Evolutionary conservation across 805 yeast genomes (phyloP).

Genomic region (Barnettozyma siamensis): DNA sequence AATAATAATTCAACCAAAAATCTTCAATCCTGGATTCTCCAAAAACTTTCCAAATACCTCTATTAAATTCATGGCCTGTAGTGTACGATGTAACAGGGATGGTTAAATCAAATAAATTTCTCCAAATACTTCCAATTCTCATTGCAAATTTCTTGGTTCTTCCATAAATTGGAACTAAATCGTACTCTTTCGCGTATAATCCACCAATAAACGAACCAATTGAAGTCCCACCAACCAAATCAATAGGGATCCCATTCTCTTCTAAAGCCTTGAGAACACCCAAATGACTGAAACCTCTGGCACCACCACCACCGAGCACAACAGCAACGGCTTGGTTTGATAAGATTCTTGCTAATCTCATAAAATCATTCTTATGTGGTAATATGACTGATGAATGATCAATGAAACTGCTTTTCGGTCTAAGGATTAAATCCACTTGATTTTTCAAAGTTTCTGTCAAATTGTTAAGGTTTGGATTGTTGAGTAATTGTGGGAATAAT

Average conservation of each 20-base stretch:
- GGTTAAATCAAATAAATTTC: slow-evolving; percentile 77
- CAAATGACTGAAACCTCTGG: slow-evolving; percentile 87
- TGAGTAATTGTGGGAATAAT: slow-evolving; percentile 7
- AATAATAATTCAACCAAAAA: slow-evolving; percentile 85
- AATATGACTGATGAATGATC: slow-evolving; percentile 28
- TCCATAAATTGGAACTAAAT: slow-evolving; percentile 85
- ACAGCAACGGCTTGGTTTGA: slow-evolving; percentile 93
- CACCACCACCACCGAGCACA: slow-evolving; percentile 97
- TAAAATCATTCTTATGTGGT: slow-evolving; percentile 79
- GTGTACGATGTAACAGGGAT: slow-evolving; percentile 93
- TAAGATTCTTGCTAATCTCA: slow-evolving; percentile 80
- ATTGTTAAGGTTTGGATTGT: slow-evolving; percentile 13
- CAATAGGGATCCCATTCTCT: slow-evolving; percentile 89
- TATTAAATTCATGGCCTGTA: slow-evolving; percentile 94
- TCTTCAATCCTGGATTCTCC: slow-evolving; percentile 93
- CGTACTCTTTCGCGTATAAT: slow-evolving; percentile 86
- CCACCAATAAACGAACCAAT: slow-evolving; percentile 97
- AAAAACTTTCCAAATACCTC: slow-evolving; percentile 96
- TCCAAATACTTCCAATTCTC: slow-evolving; percentile 80
- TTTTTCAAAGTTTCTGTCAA: slow-evolving; percentile 26
- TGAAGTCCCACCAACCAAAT: slow-evolving; percentile 92
- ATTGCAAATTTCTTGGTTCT: slow-evolving; percentile 81
- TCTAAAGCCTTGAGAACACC: slow-evolving; percentile 90
- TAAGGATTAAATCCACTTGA: slow-evolving; percentile 33
- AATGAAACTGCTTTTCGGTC: slow-evolving; percentile 16